A percentile compares a stretch with the other conserved stretches of the same genome.
These are phyloP conservation scores for Xerophyta viscosa DNA, from an alignment of 106 monocot genomes.

Conservation along the genomic window DNA sequence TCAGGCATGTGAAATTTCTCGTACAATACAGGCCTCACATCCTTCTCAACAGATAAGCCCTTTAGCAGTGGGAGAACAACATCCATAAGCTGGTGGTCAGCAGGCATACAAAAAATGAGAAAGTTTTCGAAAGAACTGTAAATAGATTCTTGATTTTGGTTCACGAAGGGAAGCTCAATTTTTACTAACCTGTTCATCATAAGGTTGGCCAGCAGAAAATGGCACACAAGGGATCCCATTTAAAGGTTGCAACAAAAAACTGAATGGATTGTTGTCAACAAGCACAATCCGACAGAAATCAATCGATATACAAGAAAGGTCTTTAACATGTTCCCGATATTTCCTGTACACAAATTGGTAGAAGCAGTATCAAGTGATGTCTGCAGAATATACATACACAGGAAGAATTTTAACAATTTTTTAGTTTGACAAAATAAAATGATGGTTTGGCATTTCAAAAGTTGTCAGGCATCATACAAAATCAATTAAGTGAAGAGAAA, in stretches of 20 bases:
- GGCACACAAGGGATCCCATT: constrained; percentile 80
- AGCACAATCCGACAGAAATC: constrained; percentile 34
- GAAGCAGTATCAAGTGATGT: too few relatives aligned
- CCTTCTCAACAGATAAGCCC: constrained; percentile 55
- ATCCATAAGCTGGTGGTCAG: constrained; percentile 33
- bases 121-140: too few relatives aligned
- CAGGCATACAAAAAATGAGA: not conserved
- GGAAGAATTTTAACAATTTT: too few relatives aligned
- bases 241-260: constrained; percentile 64
- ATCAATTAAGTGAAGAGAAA: too few relatives aligned
- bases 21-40: constrained; percentile 52
- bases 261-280: constrained; percentile 77
- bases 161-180: too few relatives aligned
- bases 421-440: too few relatives aligned
- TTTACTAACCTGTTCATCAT: constrained; percentile 62
- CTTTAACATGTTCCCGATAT: constrained; percentile 46
- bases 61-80: constrained; percentile 53
- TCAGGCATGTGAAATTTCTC: constrained; percentile 77
- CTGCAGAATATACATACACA: too few relatives aligned
- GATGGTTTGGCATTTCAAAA: too few relatives aligned
- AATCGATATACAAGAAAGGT: constrained; percentile 33
- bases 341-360: constrained; percentile 19
- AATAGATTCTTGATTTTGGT: too few relatives aligned
- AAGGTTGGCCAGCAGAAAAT: constrained; percentile 62
- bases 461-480: too few relatives aligned